Evolutionary conservation across 1,284 basidiomycete genomes (phyloP).

Genomic region (Stygiomarasmius scandens): DNA sequence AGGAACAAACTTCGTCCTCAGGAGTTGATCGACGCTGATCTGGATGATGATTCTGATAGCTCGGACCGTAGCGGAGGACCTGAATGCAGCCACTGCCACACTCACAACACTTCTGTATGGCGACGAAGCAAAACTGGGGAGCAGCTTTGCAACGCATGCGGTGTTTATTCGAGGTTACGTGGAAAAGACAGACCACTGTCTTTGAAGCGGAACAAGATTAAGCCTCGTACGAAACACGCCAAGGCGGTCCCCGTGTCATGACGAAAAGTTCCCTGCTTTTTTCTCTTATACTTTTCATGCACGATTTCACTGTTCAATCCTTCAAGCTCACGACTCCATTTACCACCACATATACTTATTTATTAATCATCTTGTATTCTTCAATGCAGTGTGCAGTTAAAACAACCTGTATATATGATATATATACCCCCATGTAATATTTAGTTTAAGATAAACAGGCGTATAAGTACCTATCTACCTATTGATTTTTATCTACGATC

Average conservation of each 20-base stretch:
- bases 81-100: conserved; percentile 50
- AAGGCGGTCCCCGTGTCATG: not conserved
- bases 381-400: not conserved
- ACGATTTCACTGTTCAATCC: too few relatives aligned
- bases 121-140: conserved; percentile 48
- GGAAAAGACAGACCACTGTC: conserved; percentile 48
- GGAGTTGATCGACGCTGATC: conserved; percentile 50
- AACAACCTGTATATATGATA: too few relatives aligned
- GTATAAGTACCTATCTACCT: too few relatives aligned
- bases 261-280: not conserved
- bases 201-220: conserved; percentile 48
- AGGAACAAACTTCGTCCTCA: conserved; percentile 49
- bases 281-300: not conserved
- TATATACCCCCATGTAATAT: too few relatives aligned
- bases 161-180: conserved; percentile 48
- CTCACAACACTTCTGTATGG: conserved; percentile 51
- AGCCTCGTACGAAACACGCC: conserved; percentile 36
- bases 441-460: too few relatives aligned
- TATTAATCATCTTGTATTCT: not conserved
- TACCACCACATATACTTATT: not conserved
- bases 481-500: too few relatives aligned
- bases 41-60: conserved; percentile 41
- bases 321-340: not conserved
- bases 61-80: conserved; percentile 43
- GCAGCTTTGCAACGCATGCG: conserved; percentile 54